A percentile compares a stretch with the other conserved stretches of the same genome.
phyloP scores from a whole-genome alignment of 257 asterid species.

The Solanum chilense region DNA sequence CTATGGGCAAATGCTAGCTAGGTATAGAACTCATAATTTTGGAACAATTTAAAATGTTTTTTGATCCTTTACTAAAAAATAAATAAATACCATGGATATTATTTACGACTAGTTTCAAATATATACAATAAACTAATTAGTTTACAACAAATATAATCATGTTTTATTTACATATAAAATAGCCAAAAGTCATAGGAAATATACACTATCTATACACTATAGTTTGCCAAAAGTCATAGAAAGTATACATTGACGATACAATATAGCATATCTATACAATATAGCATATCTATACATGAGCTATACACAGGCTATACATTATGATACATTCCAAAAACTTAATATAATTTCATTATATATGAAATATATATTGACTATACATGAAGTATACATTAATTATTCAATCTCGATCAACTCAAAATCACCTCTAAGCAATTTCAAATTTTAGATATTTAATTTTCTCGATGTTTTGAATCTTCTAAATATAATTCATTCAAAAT shows the following conservation, averaged over 20 bases:
- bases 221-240: not conserved
- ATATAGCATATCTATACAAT: too few relatives aligned
- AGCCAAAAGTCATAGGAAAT: not conserved
- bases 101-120: not conserved
- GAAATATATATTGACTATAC: too few relatives aligned
- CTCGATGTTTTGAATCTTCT: not conserved
- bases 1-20: too few relatives aligned
- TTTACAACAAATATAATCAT: not conserved
- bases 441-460: too few relatives aligned
- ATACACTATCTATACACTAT: not conserved
- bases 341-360: too few relatives aligned
- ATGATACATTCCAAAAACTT: not conserved
- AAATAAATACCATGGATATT: not conserved
- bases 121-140: not conserved
- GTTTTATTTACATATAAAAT: not conserved
- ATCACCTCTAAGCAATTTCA: not conserved
- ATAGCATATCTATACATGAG: too few relatives aligned
- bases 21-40: not conserved
- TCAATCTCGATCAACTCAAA: too few relatives aligned
- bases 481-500: not conserved
- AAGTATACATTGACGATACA: too few relatives aligned
- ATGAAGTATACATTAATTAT: too few relatives aligned
- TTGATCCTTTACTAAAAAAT: not conserved
- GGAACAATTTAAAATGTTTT: not conserved
- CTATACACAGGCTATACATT: not conserved